Conservation (phyloP, 495 filamentous ascomycete species). For the Sphaerosporella brunnea region DNA sequence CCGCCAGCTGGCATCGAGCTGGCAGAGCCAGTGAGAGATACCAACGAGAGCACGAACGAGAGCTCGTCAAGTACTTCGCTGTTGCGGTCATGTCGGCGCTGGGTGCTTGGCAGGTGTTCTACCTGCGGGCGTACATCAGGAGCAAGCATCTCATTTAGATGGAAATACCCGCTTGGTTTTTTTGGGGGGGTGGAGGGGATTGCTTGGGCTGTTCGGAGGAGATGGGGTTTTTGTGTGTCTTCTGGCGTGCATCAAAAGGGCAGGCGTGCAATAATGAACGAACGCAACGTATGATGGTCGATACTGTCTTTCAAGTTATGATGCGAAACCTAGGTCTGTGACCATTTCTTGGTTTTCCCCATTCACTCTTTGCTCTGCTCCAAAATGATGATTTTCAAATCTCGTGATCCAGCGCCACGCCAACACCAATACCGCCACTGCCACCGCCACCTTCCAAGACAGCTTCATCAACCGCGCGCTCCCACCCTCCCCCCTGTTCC, state of each 20-base stretch:
- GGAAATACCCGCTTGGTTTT: background rate
- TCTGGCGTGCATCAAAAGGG: slow-evolving; percentile 3
- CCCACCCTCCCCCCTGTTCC: too few species aligned
- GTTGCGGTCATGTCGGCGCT: slow-evolving; percentile 89
- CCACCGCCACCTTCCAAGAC: too few species aligned
- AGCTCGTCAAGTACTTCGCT: slow-evolving; percentile 97
- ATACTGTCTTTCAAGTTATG: background rate
- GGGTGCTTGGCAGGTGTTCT: slow-evolving; percentile 93
- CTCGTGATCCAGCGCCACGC: background rate
- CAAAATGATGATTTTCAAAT: too few species aligned
- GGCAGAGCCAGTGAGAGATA: slow-evolving; percentile 42
- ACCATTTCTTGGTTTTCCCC: background rate
- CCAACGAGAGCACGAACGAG: slow-evolving; percentile 98
- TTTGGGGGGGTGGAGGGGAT: slow-evolving; percentile 4
- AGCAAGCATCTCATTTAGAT: slow-evolving; percentile 10
- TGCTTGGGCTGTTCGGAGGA: slow-evolving; percentile 10
- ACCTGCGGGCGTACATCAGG: slow-evolving; percentile 93
- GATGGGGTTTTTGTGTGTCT: too few species aligned
- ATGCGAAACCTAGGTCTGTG: background rate
- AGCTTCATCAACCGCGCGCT: too few species aligned
- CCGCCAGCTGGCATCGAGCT: slow-evolving; percentile 13
- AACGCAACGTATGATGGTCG: background rate
- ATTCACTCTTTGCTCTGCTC: too few species aligned
- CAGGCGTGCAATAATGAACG: background rate
- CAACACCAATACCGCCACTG: too few species aligned